Evolutionary conservation across 108 stramenopile genomes (phyloP).

Genomic region (Conticribra weissflogii): DNA sequence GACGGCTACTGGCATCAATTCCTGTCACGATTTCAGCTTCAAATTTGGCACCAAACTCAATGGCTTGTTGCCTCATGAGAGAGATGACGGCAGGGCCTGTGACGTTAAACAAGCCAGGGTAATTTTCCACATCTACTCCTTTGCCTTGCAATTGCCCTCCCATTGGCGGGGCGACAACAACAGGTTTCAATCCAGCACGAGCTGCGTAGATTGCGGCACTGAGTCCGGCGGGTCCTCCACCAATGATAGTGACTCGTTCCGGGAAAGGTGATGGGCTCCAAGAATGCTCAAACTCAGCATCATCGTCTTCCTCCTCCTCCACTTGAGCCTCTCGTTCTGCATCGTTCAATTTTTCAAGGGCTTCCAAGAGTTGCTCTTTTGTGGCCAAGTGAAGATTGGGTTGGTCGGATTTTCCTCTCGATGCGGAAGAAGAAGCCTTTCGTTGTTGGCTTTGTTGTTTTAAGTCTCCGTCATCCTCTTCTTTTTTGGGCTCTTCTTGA

Average conservation of each 20-base stretch:
- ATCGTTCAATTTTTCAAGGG: slow-evolving; percentile 83
- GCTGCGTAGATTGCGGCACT: slow-evolving; percentile 94
- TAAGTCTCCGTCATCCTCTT: slow-evolving; percentile 19
- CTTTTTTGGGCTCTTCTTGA: slow-evolving; percentile 36
- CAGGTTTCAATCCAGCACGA: slow-evolving; percentile 84
- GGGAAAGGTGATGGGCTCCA: slow-evolving; percentile 64
- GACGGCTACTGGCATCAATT: slow-evolving; percentile 63
- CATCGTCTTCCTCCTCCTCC: slow-evolving; percentile 77
- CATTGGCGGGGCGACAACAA: slow-evolving; percentile 88
- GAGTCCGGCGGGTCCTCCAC: slow-evolving; percentile 93
- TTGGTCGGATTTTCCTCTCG: slow-evolving; percentile 29
- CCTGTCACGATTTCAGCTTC: slow-evolving; percentile 73
- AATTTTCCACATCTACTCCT: slow-evolving; percentile 95
- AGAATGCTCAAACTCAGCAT: slow-evolving; percentile 66
- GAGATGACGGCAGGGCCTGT: slow-evolving; percentile 88
- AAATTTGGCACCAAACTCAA: slow-evolving; percentile 80
- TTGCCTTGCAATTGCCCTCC: slow-evolving; percentile 94
- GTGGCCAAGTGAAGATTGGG: slow-evolving; percentile 83
- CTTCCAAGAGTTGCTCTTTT: slow-evolving; percentile 77
- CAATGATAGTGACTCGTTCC: slow-evolving; percentile 89
- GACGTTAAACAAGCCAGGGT: slow-evolving; percentile 83
- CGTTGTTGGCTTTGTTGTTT: slow-evolving; percentile 14
- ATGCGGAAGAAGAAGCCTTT: background rate
- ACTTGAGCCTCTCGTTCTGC: slow-evolving; percentile 78
- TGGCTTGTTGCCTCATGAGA: slow-evolving; percentile 86